Base-by-base conservation (phyloP, 1,284 basidiomycete species). In the Crepidotus sp. region DNA sequence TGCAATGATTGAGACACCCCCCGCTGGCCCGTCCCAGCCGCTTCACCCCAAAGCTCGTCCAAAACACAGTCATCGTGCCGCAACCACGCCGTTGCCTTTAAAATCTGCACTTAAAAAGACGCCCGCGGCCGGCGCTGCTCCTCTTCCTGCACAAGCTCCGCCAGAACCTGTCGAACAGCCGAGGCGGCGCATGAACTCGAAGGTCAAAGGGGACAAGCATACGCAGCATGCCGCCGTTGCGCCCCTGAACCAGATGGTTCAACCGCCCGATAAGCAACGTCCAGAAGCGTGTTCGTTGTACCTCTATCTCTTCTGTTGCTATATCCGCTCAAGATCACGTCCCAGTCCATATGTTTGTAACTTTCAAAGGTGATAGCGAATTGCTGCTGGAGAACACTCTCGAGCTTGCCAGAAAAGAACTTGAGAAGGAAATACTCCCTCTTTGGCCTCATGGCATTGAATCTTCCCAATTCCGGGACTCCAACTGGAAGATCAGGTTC, bases 71-170 rank as follows among this genome's bases (percentile, higher is more conserved):
- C 45, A 47, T 42, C 49, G 50, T 10, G 47, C 46, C n/a, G 49
- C 42, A 30, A 45, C 43, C 44, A 62, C 57, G 27, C 56, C 59
- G 0, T 66, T 61, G 0, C 68, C 67, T 3, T 63, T 76, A 36
- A 81, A 71, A 61, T 74, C 80, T 22, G 79, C 77, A 0, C 59
- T 84, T 58, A 83, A 77, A 60, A 77, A 71, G 52, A 45, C 55
- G 7, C 53, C 53, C 10, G 37, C 48, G 18, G 19, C 55, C 24
- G 50, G 42, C 8, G 42, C 38, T 21, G 42, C 41, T 18, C 54
- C 41, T 27, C 40, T 36, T 29, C 48, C 42, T 46, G 54, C 42
- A 9, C 22, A 25, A 11, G 11, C 48, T 14, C 17, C 17, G 27
- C 32, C 31, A 14, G 47, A 45, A 15, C 11, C 21, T 35, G 17